These are phyloP conservation scores for Penicillium sp. DNA, from an alignment of 2,329 filamentous ascomycete genomes.

Conservation along the genomic window DNA sequence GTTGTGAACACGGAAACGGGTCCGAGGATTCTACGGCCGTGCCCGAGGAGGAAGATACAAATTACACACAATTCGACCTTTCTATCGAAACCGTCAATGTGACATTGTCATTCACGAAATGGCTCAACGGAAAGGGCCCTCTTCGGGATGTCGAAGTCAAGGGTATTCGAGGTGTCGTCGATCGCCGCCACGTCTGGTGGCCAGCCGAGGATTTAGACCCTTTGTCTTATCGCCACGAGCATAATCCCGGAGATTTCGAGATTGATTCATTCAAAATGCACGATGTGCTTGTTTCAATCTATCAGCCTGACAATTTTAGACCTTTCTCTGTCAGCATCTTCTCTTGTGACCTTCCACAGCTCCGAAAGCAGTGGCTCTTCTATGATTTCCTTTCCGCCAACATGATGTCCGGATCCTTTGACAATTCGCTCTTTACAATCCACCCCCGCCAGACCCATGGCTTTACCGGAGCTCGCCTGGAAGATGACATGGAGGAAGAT, in stretches of 20 bases:
- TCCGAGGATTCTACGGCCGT: conserved; percentile 46
- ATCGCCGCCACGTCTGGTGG: conserved; percentile 83
- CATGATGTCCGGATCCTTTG: conserved; percentile 93
- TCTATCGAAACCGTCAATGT: conserved; percentile 96
- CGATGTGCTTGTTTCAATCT: conserved; percentile 87
- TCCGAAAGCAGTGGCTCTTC: conserved; percentile 96
- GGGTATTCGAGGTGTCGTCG: conserved; percentile 88
- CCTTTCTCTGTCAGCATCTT: conserved; percentile 96
- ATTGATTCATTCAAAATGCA: conserved; percentile 97
- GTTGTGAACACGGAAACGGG: conserved; percentile 44
- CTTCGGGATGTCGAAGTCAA: conserved; percentile 92
- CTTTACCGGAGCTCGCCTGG: conserved; percentile 68
- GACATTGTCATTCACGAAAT: conserved; percentile 95
- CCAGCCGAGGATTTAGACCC: conserved; percentile 74
- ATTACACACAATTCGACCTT: conserved; percentile 97
- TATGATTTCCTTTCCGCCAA: conserved; percentile 96
- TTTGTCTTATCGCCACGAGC: conserved; percentile 83
- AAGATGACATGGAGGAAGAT: conserved; percentile 62
- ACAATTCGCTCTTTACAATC: conserved; percentile 95
- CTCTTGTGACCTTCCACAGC: conserved; percentile 88
- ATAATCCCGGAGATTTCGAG: conserved; percentile 92
- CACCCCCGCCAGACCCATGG: conserved; percentile 91
- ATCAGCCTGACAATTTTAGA: conserved; percentile 89
- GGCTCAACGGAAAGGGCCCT: conserved; percentile 96
- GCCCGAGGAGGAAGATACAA: conserved; percentile 78